Evolutionary conservation across 192 early-diverging fungal genomes (phyloP), one percentile per base, ranked within the genome.

Genomic region (Mortierella alpina): DNA sequence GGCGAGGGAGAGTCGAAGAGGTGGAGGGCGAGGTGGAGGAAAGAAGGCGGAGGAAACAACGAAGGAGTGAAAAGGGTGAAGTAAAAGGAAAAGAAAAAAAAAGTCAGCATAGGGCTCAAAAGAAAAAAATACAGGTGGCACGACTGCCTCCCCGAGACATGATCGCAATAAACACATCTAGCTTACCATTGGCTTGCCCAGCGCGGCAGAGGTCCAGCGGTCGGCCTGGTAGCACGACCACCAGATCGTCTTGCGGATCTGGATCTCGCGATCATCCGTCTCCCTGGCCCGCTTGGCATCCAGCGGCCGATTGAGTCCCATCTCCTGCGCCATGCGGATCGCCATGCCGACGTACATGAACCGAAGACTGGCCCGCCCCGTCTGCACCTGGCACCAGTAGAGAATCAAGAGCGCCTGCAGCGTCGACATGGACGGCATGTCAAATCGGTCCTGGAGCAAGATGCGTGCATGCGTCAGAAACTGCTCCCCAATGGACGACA

Each of bases 271-370:
- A 41, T 72, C 70, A 41, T 68, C 70, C 59, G 72, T 68, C 1
- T 72, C 70, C 60, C 72, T 72, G 46, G 64, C 48, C 22, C 40
- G 8, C 59, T 64, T 72, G 6, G 70, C 47, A 45, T 80, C 70
- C 47, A 80, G 5, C 4, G 70, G 77, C 4, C 80, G 59, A 48
- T 85, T 76, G 5, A 85, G 70, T 22, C 80, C 80, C 59, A 85
- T 82, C 66, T 70, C 73, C 49, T 85, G 84, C 6, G 84, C 84
- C 84, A 85, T 85, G 13, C 75, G 68, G 46, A 85, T 85, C 13
- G 84, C 84, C 75, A 82, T 85, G 40, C 73, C 75, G 20, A 58
- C 69, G 55, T 82, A 85, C 68, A 82, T 82, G 55, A 82, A 82
- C 7, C 74, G 63, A 7, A 81, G 66, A 47, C 81, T 82, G 5